Evolutionary conservation across 2,329 filamentous ascomycete genomes (phyloP).

Genomic region (Sporothrix curviconia): DNA sequence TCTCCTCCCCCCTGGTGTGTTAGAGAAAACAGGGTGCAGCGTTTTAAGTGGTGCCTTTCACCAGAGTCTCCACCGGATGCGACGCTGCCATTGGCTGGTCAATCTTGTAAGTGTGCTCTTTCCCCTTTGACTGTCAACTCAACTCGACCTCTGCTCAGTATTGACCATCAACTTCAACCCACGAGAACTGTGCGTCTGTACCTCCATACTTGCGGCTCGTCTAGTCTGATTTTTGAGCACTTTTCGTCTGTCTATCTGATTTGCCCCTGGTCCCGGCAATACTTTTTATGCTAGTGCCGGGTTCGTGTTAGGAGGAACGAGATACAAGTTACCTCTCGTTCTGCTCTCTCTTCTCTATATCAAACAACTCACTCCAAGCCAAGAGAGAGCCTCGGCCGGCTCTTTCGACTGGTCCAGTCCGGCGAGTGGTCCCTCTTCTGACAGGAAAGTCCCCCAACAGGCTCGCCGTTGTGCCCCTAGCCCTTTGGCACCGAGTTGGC

Average conservation of each 20-base stretch:
- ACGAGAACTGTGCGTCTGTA: too few species aligned
- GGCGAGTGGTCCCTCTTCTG: too few species aligned
- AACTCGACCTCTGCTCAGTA: neutral
- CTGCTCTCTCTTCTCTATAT: too few species aligned
- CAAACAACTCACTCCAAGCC: too few species aligned
- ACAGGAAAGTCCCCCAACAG: too few species aligned
- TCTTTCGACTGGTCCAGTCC: too few species aligned
- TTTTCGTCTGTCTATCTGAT: neutral
- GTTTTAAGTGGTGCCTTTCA: neutral
- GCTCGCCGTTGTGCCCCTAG: too few species aligned
- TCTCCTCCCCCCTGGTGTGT: slow-evolving; percentile 2
- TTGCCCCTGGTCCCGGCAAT: neutral
- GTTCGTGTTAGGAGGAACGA: too few species aligned
- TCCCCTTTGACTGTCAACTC: too few species aligned
- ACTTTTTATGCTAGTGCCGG: neutral
- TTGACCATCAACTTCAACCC: neutral
- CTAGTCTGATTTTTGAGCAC: neutral
- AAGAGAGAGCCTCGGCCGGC: too few species aligned
- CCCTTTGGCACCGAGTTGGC: too few species aligned
- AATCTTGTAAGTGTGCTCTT: neutral
- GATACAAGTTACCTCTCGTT: too few species aligned
- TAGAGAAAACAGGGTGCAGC: neutral
- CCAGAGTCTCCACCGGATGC: neutral
- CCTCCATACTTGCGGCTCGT: neutral
- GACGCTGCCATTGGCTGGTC: slow-evolving; percentile 1